phyloP scores from a whole-genome alignment of 1,284 basidiomycete genomes.

The Puccinia horiana region DNA sequence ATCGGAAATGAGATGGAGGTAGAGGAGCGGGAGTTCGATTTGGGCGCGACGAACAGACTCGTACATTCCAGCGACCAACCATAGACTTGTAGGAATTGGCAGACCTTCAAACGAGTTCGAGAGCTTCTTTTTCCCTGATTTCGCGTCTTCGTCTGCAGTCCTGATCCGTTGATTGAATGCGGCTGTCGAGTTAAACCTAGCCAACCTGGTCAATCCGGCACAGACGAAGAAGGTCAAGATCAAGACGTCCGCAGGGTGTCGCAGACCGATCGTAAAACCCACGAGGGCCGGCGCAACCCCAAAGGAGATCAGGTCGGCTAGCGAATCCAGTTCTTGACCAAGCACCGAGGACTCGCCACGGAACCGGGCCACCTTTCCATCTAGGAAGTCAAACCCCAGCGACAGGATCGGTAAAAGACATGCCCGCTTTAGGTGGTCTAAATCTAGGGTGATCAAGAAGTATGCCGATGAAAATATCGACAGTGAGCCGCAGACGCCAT shows the following conservation, averaged over 20 bases:
- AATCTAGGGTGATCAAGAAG: slow-evolving; percentile 80
- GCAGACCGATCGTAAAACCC: slow-evolving; percentile 86
- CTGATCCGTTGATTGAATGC: slow-evolving; percentile 89
- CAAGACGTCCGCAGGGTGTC: slow-evolving; percentile 83
- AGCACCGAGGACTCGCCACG: slow-evolving; percentile 90
- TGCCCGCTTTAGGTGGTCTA: slow-evolving; percentile 78
- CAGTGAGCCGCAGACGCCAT: slow-evolving; percentile 95
- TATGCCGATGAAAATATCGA: slow-evolving; percentile 90
- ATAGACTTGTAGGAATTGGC: slow-evolving; percentile 88
- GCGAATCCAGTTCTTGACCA: slow-evolving; percentile 96
- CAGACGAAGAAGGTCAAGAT: slow-evolving; percentile 88
- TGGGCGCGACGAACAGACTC: slow-evolving; percentile 80
- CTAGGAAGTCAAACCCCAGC: slow-evolving; percentile 96
- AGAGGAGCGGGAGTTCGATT: slow-evolving; percentile 70
- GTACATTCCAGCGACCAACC: slow-evolving; percentile 75
- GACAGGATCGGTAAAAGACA: slow-evolving; percentile 86
- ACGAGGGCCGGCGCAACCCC: slow-evolving; percentile 92
- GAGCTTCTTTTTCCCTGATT: neutral
- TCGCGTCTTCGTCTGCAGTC: slow-evolving; percentile 64
- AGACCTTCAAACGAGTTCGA: slow-evolving; percentile 90
- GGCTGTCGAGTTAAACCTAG: slow-evolving; percentile 97
- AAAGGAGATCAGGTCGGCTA: slow-evolving; percentile 96
- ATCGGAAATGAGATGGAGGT: slow-evolving; percentile 60
- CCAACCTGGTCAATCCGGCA: slow-evolving; percentile 90
- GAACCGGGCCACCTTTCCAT: slow-evolving; percentile 97